Base-by-base conservation (phyloP, 306 rosid species). In the Phaseolus lunatus region DNA sequence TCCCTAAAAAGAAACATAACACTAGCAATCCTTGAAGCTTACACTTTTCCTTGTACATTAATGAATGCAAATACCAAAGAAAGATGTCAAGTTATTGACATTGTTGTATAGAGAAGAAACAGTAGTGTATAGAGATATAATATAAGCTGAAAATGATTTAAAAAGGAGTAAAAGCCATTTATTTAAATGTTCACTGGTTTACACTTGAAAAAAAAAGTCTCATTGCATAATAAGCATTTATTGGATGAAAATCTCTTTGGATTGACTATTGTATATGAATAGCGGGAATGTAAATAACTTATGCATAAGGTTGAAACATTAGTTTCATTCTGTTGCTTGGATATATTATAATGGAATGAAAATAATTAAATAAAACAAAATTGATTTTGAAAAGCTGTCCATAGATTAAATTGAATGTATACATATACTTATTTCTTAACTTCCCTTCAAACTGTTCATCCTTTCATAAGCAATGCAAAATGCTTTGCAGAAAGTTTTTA, bases 1-100 rank as follows among this genome's bases (percentile, higher is more conserved):
- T 91, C 54, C 96, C 70, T 47, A 91, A 81, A 76, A 92, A 81
- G 86, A 85, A 85, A 69, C 85, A 50, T 27, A 71, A 44, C 78
- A 64, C 48, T 83, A 68, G 81, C 6, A 67, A 44, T 43, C 49
- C 87, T 72, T 86, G 78, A 87, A 57, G 23, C 54, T 6, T 50
- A 53, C n/a, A 24, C 1, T 5, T 18, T 63, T 63, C 62, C 75
- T 39, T 88, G 80, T 67, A 73, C 76, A 83, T 49, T 72, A 75
- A 82, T 86, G 44, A 35, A 72, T 52, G 78, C 65, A 81, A 48
- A 73, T 70, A 68, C 52, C 4, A 37, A 69, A 62, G 54, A 64
- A 49, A 70, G 26, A 29, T n/a, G n/a, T n/a, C n/a, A n/a, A n/a
- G n/a, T 31, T 79, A 33, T 48, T 56, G 54, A 66, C 67, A 72